Base-by-base conservation (phyloP, 768 basidiomycete genomes). In the Suillus brevipes region DNA sequence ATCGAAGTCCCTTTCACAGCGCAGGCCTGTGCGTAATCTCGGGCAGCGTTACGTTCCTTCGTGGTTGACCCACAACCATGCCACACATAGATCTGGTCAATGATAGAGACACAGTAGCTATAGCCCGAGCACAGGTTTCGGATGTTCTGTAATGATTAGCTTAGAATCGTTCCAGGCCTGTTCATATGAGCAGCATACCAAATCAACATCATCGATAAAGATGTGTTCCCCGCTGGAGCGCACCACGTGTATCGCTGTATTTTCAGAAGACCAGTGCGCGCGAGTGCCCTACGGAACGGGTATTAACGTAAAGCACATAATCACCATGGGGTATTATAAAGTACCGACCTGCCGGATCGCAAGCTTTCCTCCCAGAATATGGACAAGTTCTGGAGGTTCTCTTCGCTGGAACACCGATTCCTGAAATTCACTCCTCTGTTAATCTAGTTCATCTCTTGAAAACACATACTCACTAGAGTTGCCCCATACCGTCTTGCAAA, bases 41-140 rank as follows among this genome's bases (percentile, higher is more conserved):
- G 68, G 0, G 91, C 90, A 6, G 87, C 89, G 37, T 79, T 69
- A 64, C 86, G 84, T 75, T 95, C 93, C 38, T 69, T 66, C 7
- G 79, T 55, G 16, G 79, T 79, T 3, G 92, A 88, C 31, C 93
- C 93, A 61, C 84, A 80, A 4, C 93, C 93, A 72, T 93, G 81
- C 93, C 94, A 95, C 40, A 94, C 85, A 68, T 92, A 94, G 43
- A 89, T 78, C 3, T 86, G 85, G 42, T 86, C 86, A 65, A 94
- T 77, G 55, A 94, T 80, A 3, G 88, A 85, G 42, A 92, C 67
- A 69, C 91, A 93, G 73, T 90, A 94, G 69, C 90, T 92, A 75
- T 87, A 94, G n/a, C 84, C 93, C 12, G 92, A 94, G 72, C 92
- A 94, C 1, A 95, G 78, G 71, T 90, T 91, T 65, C 79, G 83